These are phyloP conservation scores for Xylaria sp. DNA, from an alignment of 2,329 filamentous ascomycete species.

Conservation along the genomic window DNA sequence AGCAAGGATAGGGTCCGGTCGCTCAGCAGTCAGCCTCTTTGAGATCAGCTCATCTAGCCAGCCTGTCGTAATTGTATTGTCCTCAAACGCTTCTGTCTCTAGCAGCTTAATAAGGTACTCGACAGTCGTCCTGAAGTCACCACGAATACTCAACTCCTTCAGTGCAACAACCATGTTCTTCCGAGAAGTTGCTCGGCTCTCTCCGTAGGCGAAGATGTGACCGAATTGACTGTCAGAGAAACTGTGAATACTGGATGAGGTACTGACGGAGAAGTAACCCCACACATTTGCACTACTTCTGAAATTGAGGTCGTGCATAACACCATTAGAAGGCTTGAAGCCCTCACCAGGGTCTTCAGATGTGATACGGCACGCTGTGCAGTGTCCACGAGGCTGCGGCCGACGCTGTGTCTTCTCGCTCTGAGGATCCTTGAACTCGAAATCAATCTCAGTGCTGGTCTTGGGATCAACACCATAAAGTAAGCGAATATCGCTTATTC, in stretches of 20 bases:
- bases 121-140: constrained; percentile 98
- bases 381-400: constrained; percentile 94
- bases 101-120: constrained; percentile 99
- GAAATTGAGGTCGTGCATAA: constrained; percentile 99
- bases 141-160: constrained; percentile 99
- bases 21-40: constrained; percentile 95
- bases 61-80: constrained; percentile 98
- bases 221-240: constrained; percentile 99
- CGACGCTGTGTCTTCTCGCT: constrained; percentile 87
- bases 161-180: constrained; percentile 99
- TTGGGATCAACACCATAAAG: constrained; percentile 96
- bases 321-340: constrained; percentile 99
- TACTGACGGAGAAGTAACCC: constrained; percentile 99
- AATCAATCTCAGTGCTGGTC: constrained; percentile 88
- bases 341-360: constrained; percentile 98
- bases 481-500: constrained; percentile 94
- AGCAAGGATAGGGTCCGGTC: constrained; percentile 92
- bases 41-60: constrained; percentile 99
- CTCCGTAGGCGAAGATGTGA: constrained; percentile 98
- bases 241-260: constrained; percentile 96
- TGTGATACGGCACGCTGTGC: constrained; percentile 98
- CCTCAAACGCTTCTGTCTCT: constrained; percentile 97
- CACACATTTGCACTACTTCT: constrained; percentile 98
- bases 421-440: constrained; percentile 89
- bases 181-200: constrained; percentile 93